Evolutionary conservation across 345 rosid genomes (phyloP), one percentile per base, ranked within the genome.

Genomic region (Eucalyptus erythrocorys): DNA sequence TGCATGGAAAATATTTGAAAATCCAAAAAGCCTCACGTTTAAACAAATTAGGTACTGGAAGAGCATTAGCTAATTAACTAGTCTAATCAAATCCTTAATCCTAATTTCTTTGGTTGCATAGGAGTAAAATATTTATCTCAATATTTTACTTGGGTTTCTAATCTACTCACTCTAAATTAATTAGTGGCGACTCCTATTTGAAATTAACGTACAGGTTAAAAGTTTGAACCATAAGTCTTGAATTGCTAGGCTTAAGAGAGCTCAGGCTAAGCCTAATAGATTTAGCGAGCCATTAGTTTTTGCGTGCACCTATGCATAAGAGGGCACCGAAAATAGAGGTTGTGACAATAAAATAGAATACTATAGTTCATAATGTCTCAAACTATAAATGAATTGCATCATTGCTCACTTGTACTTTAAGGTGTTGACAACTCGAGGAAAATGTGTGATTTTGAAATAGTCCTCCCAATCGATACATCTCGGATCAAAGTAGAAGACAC

Each of bases 391-490:
- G 3, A 34, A 71, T 71, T 71, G 81, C 81, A 34, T 71, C 81
- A 21, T 34, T 17, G 43, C 7, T 68, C 80, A 68, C 43, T 71
- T 15, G 79, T 37, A 10, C 79, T 32, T 32, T 22, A 34, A 71
- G 40, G 80, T 1, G 6, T 68, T 71, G 81, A 71, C 81, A 27
- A 94, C 57, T 2, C 97, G 94, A 40, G 97, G 93, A 82, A 96
- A 30, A 55, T 95, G 97, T 59, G 40, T 88, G 2, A 90, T 89
- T 59, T 84, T 45, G 87, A 95, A 66, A 90, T 95, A 95, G 85
- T 94, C 93, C 11, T 94, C 94, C 96, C 96, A 95, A 21, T 91
- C 48, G 87, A 95, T 92, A 80, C 48, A 6, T 30, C 87, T 93
- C 6, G 96, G 95, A 89, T 95, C 95, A 9, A 95, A 93, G 89